Conservation (phyloP, 2,329 filamentous ascomycete genomes). For the Rhynchosporium agropyri region DNA sequence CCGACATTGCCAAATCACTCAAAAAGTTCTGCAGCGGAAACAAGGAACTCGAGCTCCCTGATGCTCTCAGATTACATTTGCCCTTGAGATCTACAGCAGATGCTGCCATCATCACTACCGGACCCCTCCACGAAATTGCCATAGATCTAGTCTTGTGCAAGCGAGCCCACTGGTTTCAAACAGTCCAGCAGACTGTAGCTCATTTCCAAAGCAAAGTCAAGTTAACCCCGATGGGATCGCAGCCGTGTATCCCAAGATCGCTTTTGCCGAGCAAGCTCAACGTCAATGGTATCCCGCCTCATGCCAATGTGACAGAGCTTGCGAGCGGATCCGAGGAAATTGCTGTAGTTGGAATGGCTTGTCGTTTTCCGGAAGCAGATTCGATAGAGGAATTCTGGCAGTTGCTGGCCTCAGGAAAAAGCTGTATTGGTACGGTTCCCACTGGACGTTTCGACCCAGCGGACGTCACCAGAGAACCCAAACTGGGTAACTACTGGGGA, state of each 20-base stretch:
- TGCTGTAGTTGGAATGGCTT: slow-evolving; percentile 12
- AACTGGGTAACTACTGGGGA: neutral
- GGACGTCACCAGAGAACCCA: neutral
- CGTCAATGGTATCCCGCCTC: neutral
- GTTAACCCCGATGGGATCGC: too few species aligned
- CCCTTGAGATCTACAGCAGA: neutral
- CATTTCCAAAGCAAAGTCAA: neutral
- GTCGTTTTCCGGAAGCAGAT: slow-evolving; percentile 11
- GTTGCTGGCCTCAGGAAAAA: slow-evolving; percentile 5
- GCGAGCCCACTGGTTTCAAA: neutral
- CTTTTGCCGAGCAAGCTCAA: neutral
- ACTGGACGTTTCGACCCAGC: neutral
- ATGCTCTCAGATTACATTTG: neutral
- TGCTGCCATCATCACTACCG: neutral
- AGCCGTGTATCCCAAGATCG: neutral
- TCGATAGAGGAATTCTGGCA: slow-evolving; percentile 17
- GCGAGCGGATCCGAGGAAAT: neutral
- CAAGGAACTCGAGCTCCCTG: neutral
- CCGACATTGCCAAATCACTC: neutral
- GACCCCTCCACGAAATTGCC: neutral
- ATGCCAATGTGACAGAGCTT: too few species aligned
- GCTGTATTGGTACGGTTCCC: neutral
- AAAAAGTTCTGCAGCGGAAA: neutral
- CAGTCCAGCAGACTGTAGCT: neutral
- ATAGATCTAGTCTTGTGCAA: neutral